Conservation (phyloP, 2,329 filamentous ascomycete genomes). For the Colletotrichum sansevieriae region DNA sequence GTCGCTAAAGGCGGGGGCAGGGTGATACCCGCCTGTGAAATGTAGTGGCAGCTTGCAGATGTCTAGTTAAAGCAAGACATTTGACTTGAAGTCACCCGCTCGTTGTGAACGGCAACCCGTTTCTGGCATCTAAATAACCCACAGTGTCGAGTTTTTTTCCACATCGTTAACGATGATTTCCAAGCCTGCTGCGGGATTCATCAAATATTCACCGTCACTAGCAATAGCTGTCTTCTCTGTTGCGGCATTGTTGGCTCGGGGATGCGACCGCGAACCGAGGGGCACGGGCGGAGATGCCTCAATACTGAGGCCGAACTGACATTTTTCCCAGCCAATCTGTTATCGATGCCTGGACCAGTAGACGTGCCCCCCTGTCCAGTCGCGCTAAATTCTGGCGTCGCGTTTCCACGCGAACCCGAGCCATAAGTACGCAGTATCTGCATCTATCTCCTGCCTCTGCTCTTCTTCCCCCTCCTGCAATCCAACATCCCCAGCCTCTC, state of each 20-base stretch:
- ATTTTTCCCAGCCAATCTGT: slow-evolving; percentile 25
- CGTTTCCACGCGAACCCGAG: slow-evolving; percentile 41
- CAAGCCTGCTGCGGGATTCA: slow-evolving; percentile 29
- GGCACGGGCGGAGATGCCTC: slow-evolving; percentile 37
- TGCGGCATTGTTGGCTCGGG: slow-evolving; percentile 35
- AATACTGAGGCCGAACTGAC: not conserved
- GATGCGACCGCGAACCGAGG: slow-evolving; percentile 40
- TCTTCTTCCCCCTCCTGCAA: slow-evolving; percentile 28
- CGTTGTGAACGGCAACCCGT: slow-evolving; percentile 31
- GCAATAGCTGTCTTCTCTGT: slow-evolving; percentile 7
- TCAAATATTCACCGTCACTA: slow-evolving; percentile 26
- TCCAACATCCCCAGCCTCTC: slow-evolving; percentile 23
- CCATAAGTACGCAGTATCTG: slow-evolving; percentile 39
- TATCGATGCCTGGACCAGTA: slow-evolving; percentile 42
- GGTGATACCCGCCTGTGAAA: too few species aligned
- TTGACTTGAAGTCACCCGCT: slow-evolving; percentile 15
- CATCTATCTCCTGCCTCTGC: slow-evolving; percentile 31
- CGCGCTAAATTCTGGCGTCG: slow-evolving; percentile 42
- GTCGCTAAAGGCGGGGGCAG: slow-evolving; percentile 1
- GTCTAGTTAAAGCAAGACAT: slow-evolving; percentile 5
- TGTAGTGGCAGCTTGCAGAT: not conserved
- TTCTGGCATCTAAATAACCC: slow-evolving; percentile 25
- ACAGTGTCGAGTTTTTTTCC: slow-evolving; percentile 23
- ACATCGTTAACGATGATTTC: slow-evolving; percentile 29
- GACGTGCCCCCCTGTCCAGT: slow-evolving; percentile 25